Evolutionary conservation across 1,284 basidiomycete species (phyloP).

Genomic region (Takashimella tepidaria): DNA sequence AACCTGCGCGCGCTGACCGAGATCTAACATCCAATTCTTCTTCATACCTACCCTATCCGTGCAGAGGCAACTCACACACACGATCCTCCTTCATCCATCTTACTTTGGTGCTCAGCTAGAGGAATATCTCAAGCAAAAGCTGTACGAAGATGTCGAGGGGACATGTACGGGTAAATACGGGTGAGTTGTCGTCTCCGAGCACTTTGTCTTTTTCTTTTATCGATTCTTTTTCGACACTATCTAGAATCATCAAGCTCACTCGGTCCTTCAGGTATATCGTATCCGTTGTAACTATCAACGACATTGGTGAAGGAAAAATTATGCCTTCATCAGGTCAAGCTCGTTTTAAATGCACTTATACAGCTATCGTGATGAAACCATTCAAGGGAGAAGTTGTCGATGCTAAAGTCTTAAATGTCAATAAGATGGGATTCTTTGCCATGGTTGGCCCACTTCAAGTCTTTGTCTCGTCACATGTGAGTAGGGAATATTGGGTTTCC

Average conservation of each 20-base stretch:
- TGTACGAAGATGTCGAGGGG: conserved; percentile 94
- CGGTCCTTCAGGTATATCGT: conserved; percentile 80
- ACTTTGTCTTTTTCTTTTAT: not conserved
- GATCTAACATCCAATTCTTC: conserved; percentile 7
- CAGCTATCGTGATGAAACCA: conserved; percentile 92
- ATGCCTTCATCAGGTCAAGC: conserved; percentile 88
- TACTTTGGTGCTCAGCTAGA: conserved; percentile 96
- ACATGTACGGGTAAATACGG: conserved; percentile 94
- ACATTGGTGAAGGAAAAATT: conserved; percentile 87
- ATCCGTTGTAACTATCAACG: conserved; percentile 81
- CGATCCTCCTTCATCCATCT: conserved; percentile 92
- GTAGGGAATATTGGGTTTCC: too few species aligned
- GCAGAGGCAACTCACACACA: conserved; percentile 91
- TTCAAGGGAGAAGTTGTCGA: conserved; percentile 99
- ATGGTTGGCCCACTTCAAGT: conserved; percentile 89
- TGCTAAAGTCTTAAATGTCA: conserved; percentile 91
- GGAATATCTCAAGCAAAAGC: conserved; percentile 84
- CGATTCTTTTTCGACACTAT: not conserved
- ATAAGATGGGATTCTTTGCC: conserved; percentile 70
- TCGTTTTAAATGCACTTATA: conserved; percentile 83
- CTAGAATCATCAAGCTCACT: conserved; percentile 10
- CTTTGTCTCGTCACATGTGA: conserved; percentile 89
- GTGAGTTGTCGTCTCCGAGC: too few species aligned
- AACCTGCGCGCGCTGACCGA: conserved; percentile 8
- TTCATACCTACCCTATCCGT: too few species aligned